phyloP scores from a whole-genome alignment of 2,329 filamentous ascomycete genomes.

The Davidsoniella australis region DNA sequence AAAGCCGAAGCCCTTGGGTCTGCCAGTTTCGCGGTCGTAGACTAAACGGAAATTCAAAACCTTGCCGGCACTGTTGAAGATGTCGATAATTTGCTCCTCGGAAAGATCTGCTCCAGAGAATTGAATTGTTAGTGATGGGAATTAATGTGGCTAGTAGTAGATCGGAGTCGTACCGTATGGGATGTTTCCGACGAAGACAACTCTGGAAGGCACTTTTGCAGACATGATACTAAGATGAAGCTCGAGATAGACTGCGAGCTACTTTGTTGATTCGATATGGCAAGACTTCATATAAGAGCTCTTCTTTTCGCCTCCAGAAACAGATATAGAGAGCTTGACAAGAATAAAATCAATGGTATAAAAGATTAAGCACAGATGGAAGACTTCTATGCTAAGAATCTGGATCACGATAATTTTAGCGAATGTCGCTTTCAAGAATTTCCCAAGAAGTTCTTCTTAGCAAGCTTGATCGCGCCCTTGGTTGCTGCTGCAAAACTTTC shows the following conservation, averaged over 20 bases:
- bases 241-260: slow-evolving; percentile 13
- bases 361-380: too few species aligned
- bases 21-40: slow-evolving; percentile 86
- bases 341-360: too few species aligned
- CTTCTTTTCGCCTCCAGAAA: too few species aligned
- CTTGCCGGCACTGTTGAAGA: slow-evolving; percentile 77
- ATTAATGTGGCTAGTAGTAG: not conserved
- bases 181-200: slow-evolving; percentile 75
- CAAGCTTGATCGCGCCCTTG: too few species aligned
- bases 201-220: slow-evolving; percentile 57
- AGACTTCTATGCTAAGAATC: too few species aligned
- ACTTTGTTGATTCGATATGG: too few species aligned
- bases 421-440: too few species aligned
- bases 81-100: slow-evolving; percentile 89
- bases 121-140: not conserved
- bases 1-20: slow-evolving; percentile 92
- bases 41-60: slow-evolving; percentile 82
- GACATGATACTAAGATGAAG: slow-evolving; percentile 35
- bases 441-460: too few species aligned
- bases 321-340: too few species aligned
- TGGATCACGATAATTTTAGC: too few species aligned
- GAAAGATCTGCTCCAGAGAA: slow-evolving; percentile 51
- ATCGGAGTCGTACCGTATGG: slow-evolving; percentile 45
- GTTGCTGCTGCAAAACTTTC: not conserved
- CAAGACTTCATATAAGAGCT: too few species aligned